These are phyloP conservation scores for Lachnellula subtilissima DNA, from an alignment of 2,329 filamentous ascomycete genomes.

Conservation along the genomic window DNA sequence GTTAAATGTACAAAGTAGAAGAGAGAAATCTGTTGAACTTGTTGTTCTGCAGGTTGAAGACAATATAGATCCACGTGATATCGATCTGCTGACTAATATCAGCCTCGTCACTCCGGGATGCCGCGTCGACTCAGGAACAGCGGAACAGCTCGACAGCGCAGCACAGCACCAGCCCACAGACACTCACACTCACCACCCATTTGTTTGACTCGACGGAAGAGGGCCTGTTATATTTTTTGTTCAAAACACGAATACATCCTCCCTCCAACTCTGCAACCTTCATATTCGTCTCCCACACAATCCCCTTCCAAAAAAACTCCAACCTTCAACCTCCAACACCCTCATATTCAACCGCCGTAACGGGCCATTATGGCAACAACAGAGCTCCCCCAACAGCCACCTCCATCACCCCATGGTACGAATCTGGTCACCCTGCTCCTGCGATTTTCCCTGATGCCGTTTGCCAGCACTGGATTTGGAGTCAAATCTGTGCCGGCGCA, in stretches of 20 bases:
- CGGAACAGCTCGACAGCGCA: neutral
- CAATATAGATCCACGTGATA: no score
- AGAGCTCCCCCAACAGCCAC: slow-evolving; percentile 35
- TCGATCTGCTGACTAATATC: no score
- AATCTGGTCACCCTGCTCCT: slow-evolving; percentile 7
- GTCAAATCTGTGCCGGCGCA: neutral
- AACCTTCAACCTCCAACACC: neutral
- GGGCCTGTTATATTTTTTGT: no score
- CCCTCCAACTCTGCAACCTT: no score
- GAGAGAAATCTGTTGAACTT: no score
- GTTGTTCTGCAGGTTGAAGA: no score
- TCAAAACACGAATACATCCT: no score
- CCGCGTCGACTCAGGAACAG: neutral
- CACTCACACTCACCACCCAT: neutral
- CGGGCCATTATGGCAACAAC: slow-evolving; percentile 34
- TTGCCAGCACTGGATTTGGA: slow-evolving; percentile 6
- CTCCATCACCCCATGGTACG: slow-evolving; percentile 42
- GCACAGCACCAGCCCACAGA: no score
- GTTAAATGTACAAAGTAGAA: no score
- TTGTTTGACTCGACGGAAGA: neutral
- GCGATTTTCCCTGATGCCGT: slow-evolving; percentile 1
- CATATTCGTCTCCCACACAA: no score
- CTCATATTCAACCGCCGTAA: neutral
- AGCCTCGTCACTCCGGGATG: neutral
- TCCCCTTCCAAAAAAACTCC: neutral